Conservation (phyloP, 2,329 filamentous ascomycete genomes). For the Dryadomyces quercus-mongolicae region DNA sequence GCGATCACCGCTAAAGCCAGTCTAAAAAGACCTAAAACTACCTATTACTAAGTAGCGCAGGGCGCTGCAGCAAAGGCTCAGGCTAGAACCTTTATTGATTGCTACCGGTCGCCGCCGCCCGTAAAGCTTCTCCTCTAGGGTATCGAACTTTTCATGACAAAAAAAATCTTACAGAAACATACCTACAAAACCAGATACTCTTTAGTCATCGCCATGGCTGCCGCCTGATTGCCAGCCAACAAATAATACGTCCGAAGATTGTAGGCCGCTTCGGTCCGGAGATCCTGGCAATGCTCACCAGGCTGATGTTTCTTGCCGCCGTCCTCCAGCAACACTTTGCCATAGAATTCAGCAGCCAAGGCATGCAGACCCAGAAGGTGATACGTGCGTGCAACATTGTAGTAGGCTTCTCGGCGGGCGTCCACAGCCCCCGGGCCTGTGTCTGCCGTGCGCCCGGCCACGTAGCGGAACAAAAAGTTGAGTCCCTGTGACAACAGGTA, state of each 20-base stretch:
- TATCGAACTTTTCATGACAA: neutral
- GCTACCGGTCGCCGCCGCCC: neutral
- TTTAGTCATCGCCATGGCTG: conserved; percentile 48
- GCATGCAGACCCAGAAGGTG: conserved; percentile 63
- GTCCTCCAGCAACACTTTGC: conserved; percentile 28
- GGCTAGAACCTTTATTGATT: neutral
- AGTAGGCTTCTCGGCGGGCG: conserved; percentile 60
- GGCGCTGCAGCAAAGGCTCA: too few relatives aligned
- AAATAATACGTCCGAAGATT: conserved; percentile 58
- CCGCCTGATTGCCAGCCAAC: conserved; percentile 47
- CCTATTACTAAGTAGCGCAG: neutral
- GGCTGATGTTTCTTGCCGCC: conserved; percentile 9
- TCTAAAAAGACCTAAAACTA: neutral
- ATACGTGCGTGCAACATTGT: conserved; percentile 67
- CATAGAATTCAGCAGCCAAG: conserved; percentile 63
- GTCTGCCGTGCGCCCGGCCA: conserved; percentile 37
- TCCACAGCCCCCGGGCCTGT: conserved; percentile 14
- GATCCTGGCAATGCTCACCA: conserved; percentile 32
- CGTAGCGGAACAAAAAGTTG: conserved; percentile 66
- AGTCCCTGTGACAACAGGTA: conserved; percentile 78
- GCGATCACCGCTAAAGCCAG: too few relatives aligned
- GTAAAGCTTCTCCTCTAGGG: neutral
- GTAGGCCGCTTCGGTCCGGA: conserved; percentile 60
- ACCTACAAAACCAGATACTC: conserved; percentile 39
- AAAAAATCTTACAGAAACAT: too few relatives aligned